A percentile compares a stretch with the other conserved stretches of the same genome.
These are phyloP conservation scores for Mortierella sp. DNA, from an alignment of 371 early-diverging fungal genomes.

Conservation along the genomic window DNA sequence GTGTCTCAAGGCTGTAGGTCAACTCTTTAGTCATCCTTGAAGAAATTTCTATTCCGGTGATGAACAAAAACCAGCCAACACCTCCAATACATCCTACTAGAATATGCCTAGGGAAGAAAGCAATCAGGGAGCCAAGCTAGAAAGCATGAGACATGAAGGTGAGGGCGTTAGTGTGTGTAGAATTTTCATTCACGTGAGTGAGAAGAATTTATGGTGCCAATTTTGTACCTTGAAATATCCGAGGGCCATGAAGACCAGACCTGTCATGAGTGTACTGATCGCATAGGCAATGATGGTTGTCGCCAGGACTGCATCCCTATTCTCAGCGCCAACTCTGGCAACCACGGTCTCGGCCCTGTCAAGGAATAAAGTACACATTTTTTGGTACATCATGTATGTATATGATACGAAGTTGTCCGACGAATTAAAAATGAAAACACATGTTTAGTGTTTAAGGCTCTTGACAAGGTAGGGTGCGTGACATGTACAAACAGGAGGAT, in stretches of 20 bases:
- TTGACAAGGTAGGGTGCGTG: neutral
- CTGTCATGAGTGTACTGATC: constrained; percentile 87
- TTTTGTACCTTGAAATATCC: constrained; percentile 78
- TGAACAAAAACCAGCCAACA: constrained; percentile 93
- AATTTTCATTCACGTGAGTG: neutral
- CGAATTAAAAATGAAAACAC: constrained; percentile 12
- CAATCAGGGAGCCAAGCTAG: constrained; percentile 80
- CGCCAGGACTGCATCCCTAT: constrained; percentile 79
- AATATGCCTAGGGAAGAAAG: constrained; percentile 96
- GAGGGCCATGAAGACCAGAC: constrained; percentile 86
- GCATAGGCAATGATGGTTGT: constrained; percentile 94
- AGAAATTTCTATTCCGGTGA: constrained; percentile 93
- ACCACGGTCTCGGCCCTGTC: constrained; percentile 78
- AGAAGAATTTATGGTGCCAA: neutral
- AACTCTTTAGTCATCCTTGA: constrained; percentile 71
- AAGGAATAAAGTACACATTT: neutral
- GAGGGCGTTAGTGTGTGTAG: neutral
- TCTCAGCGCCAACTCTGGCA: constrained; percentile 66
- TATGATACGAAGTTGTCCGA: constrained; percentile 11
- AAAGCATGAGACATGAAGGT: neutral
- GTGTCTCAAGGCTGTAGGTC: constrained; percentile 64
- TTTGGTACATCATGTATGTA: constrained; percentile 10
- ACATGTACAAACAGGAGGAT: neutral
- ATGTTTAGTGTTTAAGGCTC: constrained; percentile 22
- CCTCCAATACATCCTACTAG: constrained; percentile 97